A percentile compares a stretch with the other conserved stretches of the same genome.
Evolutionary conservation across 2,329 filamentous ascomycete species (phyloP).

Genomic region (Pseudogymnoascus sp.): DNA sequence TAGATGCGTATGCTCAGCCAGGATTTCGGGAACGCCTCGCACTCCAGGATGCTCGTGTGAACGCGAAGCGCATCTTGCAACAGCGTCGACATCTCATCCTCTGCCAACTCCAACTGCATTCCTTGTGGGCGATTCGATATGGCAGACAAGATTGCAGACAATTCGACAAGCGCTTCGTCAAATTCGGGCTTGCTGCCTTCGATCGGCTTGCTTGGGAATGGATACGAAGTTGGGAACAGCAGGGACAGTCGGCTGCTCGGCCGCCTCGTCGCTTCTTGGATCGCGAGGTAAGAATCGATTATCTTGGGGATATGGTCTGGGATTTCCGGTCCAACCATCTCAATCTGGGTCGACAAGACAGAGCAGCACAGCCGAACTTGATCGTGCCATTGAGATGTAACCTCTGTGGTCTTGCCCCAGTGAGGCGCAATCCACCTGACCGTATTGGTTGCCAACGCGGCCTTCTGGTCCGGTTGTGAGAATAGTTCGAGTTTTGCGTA

Average conservation of each 20-base stretch:
- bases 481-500: slow-evolving; percentile 80
- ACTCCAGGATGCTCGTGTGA: slow-evolving; percentile 79
- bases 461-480: slow-evolving; percentile 65
- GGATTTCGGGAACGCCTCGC: slow-evolving; percentile 77
- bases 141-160: slow-evolving; percentile 79
- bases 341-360: slow-evolving; percentile 77
- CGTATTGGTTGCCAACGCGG: slow-evolving; percentile 70
- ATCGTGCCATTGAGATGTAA: slow-evolving; percentile 82
- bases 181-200: slow-evolving; percentile 48
- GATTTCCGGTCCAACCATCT: slow-evolving; percentile 70
- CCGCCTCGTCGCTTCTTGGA: slow-evolving; percentile 50
- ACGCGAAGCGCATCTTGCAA: slow-evolving; percentile 74
- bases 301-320: slow-evolving; percentile 87
- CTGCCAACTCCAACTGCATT: slow-evolving; percentile 66
- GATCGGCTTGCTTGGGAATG: slow-evolving; percentile 70
- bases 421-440: slow-evolving; percentile 87
- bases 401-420: slow-evolving; percentile 69
- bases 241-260: slow-evolving; percentile 67
- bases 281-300: slow-evolving; percentile 76
- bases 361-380: slow-evolving; percentile 92
- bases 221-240: slow-evolving; percentile 82
- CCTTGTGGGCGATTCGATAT: slow-evolving; percentile 67
- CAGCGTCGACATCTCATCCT: slow-evolving; percentile 66
- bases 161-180: slow-evolving; percentile 81
- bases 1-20: slow-evolving; percentile 94